Evolutionary conservation across 805 yeast genomes (phyloP).

Genomic region (Yamadazyma insecticola): DNA sequence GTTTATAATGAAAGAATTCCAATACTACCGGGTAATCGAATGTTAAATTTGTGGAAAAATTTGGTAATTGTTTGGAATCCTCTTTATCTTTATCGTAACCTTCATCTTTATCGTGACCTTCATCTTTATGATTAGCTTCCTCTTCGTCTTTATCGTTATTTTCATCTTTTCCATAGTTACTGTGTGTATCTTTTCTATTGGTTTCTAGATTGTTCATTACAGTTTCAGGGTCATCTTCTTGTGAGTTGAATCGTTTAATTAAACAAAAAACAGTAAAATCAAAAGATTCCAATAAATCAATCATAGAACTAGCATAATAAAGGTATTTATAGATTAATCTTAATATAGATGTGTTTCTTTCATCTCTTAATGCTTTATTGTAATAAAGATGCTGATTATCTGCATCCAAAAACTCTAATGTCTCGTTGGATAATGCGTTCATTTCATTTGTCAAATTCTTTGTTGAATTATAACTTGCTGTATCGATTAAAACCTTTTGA

Average conservation of each 20-base stretch:
- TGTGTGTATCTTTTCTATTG: background rate
- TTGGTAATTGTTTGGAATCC: background rate
- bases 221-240: constrained; percentile 11
- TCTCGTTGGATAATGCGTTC: constrained; percentile 34
- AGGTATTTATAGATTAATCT: constrained; percentile 51
- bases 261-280: constrained; percentile 55
- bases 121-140: background rate
- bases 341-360: constrained; percentile 50
- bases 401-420: constrained; percentile 36
- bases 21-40: constrained; percentile 50
- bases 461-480: constrained; percentile 39
- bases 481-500: constrained; percentile 47
- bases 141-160: background rate
- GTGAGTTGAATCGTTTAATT: constrained; percentile 26
- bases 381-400: constrained; percentile 31
- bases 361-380: constrained; percentile 28
- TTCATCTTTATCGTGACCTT: background rate
- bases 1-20: constrained; percentile 76
- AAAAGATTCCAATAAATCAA: constrained; percentile 54
- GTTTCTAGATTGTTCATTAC: constrained; percentile 3
- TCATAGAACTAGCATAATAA: constrained; percentile 42
- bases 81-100: background rate
- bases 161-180: background rate
- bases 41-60: constrained; percentile 18
- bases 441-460: constrained; percentile 34